Evolutionary conservation across 306 rosid genomes (phyloP), one percentile per base, ranked within the genome.

Genomic region (Arachis stenosperma): DNA sequence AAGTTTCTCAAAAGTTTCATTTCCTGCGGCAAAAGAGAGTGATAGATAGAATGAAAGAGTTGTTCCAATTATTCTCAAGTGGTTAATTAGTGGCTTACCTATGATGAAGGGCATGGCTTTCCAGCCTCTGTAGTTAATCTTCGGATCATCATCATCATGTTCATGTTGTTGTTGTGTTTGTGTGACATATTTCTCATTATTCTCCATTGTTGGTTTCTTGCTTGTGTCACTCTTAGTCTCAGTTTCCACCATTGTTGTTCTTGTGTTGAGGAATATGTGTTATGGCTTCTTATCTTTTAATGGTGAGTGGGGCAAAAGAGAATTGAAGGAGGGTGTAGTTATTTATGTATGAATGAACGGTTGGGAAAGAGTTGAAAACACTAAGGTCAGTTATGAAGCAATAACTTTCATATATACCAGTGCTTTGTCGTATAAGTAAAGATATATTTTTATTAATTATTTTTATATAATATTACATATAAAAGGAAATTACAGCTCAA

Each of bases 1-100:
- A 50, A 93, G 79, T 82, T 85, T 90, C 90, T 93, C 96, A 78
- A 90, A 90, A 0, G 98, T 90, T 77, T 93, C 97, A 89, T 90
- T 93, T 69, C 98, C 98, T 93, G 79, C 9, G 39, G 6, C 47
- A 0, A 4, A 57, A 55, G 5, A 78, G 2, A 59, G 13, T 39
- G 4, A 59, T 2, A 27, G 15, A 7, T 22, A 8, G 48, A 41
- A 12, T 2, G 8, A 44, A 40, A 33, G 4, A 33, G 37, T 33
- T 2, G 37, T 33, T 33, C 37, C 37, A 33, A 33, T 33, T 2
- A 33, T 33, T 33, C 27, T 22, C 37, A 33, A 33, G 27, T 22
- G 27, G 27, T 33, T 33, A 33, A 33, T 33, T 33, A 33, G 37
- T 33, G 37, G 27, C 8, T 79, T 73, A 93, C 98, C 98, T 80